A percentile compares a stretch with the other conserved stretches of the same genome.
Conservation (phyloP, 768 basidiomycete species). For the Lanmaoa pseudosensibilis region DNA sequence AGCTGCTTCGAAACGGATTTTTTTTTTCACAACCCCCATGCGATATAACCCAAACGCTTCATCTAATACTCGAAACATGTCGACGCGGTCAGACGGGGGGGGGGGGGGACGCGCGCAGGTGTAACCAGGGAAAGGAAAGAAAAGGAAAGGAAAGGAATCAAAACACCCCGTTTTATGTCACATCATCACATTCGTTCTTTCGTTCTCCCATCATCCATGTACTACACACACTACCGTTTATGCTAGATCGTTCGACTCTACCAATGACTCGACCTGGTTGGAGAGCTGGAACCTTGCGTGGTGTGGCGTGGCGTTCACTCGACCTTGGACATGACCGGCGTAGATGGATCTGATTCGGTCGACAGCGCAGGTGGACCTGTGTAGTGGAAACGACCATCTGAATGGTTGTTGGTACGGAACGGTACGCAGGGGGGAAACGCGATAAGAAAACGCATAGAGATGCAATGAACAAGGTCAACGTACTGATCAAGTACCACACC, state of each 20-base stretch:
- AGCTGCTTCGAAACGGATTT: neutral
- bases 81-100: neutral
- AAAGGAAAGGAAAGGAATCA: too few species aligned
- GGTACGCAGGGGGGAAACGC: neutral
- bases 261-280: neutral
- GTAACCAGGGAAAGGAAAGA: too few species aligned
- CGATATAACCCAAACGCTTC: constrained; percentile 12
- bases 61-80: constrained; percentile 2
- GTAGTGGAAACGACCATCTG: constrained; percentile 47
- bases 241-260: too few species aligned
- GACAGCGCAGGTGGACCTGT: constrained; percentile 42
- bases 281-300: neutral
- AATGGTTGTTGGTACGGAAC: too few species aligned
- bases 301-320: constrained; percentile 4
- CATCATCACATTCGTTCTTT: too few species aligned
- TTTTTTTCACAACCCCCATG: neutral
- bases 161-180: too few species aligned
- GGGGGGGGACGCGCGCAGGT: too few species aligned
- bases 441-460: too few species aligned
- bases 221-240: too few species aligned
- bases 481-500: constrained; percentile 60
- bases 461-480: constrained; percentile 29
- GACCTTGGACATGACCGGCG: constrained; percentile 1
- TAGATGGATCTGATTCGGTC: constrained; percentile 3
- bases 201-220: too few species aligned